Evolutionary conservation across 306 rosid genomes (phyloP), one percentile per base, ranked within the genome.

Genomic region (Senna tora): DNA sequence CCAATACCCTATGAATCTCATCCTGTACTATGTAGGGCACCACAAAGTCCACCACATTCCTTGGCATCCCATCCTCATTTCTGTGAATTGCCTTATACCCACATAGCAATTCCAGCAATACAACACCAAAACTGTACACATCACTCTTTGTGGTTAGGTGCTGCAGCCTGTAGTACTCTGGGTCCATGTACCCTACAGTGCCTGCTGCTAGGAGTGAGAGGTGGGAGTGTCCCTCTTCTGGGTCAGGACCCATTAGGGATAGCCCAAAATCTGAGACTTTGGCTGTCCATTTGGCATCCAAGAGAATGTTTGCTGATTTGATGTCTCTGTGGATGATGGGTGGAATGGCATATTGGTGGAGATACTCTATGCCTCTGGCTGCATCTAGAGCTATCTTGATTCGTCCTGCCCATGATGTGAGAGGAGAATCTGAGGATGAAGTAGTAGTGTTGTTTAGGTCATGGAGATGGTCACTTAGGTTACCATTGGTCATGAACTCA

Each of bases 181-280:
- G 98, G 19, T 94, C 98, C 77, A 94, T 94, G 81, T 92, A 92
- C 0, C 97, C 97, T 3, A 92, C 85, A 0, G 97, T 89, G 1
- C 97, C 96, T 1, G 96, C 97, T 0, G 88, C 97, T 0, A 74
- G 76, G 7, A 87, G 76, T 0, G 93, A 87, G 28, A 87, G 83
- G 22, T 84, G 89, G 0, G 96, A 80, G 3, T 70, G 71, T 4
- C 72, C 89, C 0, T 86, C 92, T 39, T 64, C 86, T 0, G 93
- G 96, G 7, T 59, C 84, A 0, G 92, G 97, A 7, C 90, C 91
- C 88, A 89, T 92, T 0, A 85, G 3, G 0, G 97, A 92, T 0
- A 92, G 81, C 7, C 97, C 97, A 9, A 92, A 89, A 71, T 92
- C 97, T 0, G 89, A 79, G 4, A 92, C 96, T 50, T 87, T 92